Conservation (phyloP, 441 rosid species). For the Syzygium syzygioides region DNA sequence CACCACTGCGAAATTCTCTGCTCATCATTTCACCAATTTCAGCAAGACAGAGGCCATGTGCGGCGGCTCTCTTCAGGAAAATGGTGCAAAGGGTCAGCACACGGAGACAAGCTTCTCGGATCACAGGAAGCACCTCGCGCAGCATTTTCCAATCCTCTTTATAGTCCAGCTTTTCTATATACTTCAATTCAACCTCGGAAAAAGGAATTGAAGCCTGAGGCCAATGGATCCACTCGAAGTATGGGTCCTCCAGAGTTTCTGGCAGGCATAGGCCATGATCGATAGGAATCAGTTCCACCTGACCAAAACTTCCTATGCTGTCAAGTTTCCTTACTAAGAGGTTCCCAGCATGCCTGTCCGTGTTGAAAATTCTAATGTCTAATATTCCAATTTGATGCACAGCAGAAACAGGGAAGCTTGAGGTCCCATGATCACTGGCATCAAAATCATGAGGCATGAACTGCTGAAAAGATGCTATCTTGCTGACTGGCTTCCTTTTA, state of each 20-base stretch:
- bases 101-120: conserved; percentile 41
- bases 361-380: conserved; percentile 42
- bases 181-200: conserved; percentile 40
- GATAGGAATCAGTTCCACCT: conserved; percentile 42
- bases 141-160: conserved; percentile 34
- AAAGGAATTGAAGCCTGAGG: conserved; percentile 54
- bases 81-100: conserved; percentile 38
- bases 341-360: conserved; percentile 54
- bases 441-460: conserved; percentile 47
- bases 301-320: conserved; percentile 34
- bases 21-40: conserved; percentile 59
- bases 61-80: conserved; percentile 45
- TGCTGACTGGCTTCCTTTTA: conserved; percentile 37
- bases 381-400: conserved; percentile 49
- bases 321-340: conserved; percentile 44
- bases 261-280: conserved; percentile 58
- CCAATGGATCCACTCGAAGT: conserved; percentile 60
- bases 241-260: conserved; percentile 48
- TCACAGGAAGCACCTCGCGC: conserved; percentile 38
- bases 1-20: conserved; percentile 38
- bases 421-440: conserved; percentile 50
- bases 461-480: conserved; percentile 51
- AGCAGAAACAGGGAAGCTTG: conserved; percentile 44
- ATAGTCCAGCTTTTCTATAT: conserved; percentile 31
- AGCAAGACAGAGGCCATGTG: conserved; percentile 38